phyloP scores from a whole-genome alignment of 192 early-diverging fungal genomes.

The Paraglomus brasilianum region DNA sequence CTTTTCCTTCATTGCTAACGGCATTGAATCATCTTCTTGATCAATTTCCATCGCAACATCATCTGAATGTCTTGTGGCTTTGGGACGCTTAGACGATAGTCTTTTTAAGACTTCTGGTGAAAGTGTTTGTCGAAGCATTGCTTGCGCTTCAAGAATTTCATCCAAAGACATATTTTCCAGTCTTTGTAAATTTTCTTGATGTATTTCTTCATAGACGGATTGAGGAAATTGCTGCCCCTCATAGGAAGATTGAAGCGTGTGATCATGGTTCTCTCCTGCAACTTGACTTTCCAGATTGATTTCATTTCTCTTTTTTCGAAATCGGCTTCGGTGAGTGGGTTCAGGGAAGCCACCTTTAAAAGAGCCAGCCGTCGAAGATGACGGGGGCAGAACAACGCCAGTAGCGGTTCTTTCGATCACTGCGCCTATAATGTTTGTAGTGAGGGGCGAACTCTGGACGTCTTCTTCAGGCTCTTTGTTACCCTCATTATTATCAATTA shows the following conservation, averaged over 20 bases:
- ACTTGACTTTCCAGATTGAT: constrained; percentile 34
- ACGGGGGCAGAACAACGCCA: neutral
- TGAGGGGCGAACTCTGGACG: neutral
- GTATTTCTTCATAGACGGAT: constrained; percentile 46
- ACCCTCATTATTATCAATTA: constrained; percentile 28
- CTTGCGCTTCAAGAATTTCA: constrained; percentile 69
- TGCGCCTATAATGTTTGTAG: neutral
- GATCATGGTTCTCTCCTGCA: constrained; percentile 27
- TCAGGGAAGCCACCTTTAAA: constrained; percentile 38
- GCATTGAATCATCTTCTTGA: constrained; percentile 41
- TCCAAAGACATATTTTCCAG: constrained; percentile 64
- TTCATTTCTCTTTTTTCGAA: constrained; percentile 29
- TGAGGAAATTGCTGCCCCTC: neutral
- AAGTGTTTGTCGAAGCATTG: constrained; percentile 62
- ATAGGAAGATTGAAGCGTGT: neutral
- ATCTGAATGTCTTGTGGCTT: constrained; percentile 22
- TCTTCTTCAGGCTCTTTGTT: constrained; percentile 23
- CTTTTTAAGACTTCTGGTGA: constrained; percentile 65
- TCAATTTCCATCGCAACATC: constrained; percentile 23
- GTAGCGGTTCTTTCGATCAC: constrained; percentile 3
- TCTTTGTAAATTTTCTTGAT: constrained; percentile 51
- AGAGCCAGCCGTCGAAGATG: neutral
- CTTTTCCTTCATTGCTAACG: constrained; percentile 46
- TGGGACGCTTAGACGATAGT: constrained; percentile 41
- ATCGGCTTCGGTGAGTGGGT: constrained; percentile 40